Base-by-base conservation (phyloP, 2,329 filamentous ascomycete species). In the Westerdykella aurantiaca region DNA sequence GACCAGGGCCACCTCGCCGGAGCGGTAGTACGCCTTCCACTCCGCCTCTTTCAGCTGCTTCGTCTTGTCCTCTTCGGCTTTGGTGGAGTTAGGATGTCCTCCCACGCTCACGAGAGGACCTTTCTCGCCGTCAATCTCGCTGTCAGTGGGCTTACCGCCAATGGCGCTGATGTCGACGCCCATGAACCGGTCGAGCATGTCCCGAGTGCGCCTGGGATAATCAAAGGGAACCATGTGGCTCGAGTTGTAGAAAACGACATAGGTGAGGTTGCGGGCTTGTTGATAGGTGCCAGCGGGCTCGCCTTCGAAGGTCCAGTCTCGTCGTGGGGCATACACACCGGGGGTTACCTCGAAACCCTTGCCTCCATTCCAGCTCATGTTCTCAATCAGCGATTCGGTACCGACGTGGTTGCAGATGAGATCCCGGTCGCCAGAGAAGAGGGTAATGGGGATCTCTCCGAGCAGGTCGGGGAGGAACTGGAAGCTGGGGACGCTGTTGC, bases 211-310 rank as follows among this genome's bases (percentile, higher is more conserved):
- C 38, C 88, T 82, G 1, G 91, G 84, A 57, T 86, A 86, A 68
- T 98, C 91, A 61, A 93, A 97, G 1, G 93, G 94, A 1, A 98
- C 93, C 93, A 98, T 98, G 69, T 98, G 93, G 39, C 87, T 95
- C 13, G 88, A 83, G 67, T 98, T 95, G 74, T 95, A 88, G 70
- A 97, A 95, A 34, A 94, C 76, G 25, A 98, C 83, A 63, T 98
- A 98, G 1, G 93, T 96, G 48, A 98, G 72, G 69, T 98, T 98
- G 52, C 94, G 83, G 1, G 93, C 91, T 64, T 89, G 81, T 68
- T 98, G 94, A 76, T 91, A 98, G 61, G 94, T 88, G 18, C 93
- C 93, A 3, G 90, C 90, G 1, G 81, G 72, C 55, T 95, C 80
- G 48, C 84, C 87, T 67, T 97, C 93, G 53, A 97, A 96, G 1